Base-by-base conservation (phyloP, 2,329 filamentous ascomycete species). In the Atkinsonella texensis region DNA sequence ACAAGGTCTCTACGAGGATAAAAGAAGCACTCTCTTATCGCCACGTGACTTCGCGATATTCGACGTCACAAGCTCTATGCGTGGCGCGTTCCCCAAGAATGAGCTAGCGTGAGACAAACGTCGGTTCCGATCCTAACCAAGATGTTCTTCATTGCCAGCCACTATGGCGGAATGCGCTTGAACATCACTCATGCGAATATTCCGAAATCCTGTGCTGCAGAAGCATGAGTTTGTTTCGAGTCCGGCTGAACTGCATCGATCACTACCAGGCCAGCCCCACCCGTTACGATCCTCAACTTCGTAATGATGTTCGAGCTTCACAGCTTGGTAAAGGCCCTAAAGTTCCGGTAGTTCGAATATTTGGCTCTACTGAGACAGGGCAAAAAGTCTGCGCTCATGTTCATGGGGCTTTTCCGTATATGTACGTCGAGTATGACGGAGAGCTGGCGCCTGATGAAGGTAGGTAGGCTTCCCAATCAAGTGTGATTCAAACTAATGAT, bases 301-400 rank as follows among this genome's bases (percentile, higher is more conserved):
- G 84, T 55, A 81, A 80, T 58, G 79, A 81, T 64, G 71, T 81
- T 57, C 77, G 72, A 28, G 74, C 72, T 46, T 79, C 76, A 18
- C 76, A 83, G 60, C 69, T 77, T 54, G 71, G 75, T 55, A 82
- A 80, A 54, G 78, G 80, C 35, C 84, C 87, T 10, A 85, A 82
- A 57, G 82, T 97, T 0, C 91, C 93, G 0, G 81, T 97, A 11
- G 83, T 98, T 54, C 82, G 93, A 57, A 79, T 94, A 11, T 98
- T 97, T 68, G 93, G 93, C 1, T 84, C 89, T 3, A 96, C 91
- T 1, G 89, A 95, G 65, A 93, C 89, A 0, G 93, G 93, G 0
- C 90, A 97, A 69, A 96, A 94, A 64, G 89, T 96, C 15, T 96
- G 93, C 70, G 88, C 88, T 32, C 93, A 98, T 70, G 81, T 98